Evolutionary conservation across 345 rosid species (phyloP), one percentile per base, ranked within the genome.

Genomic region (Mangifera indica): DNA sequence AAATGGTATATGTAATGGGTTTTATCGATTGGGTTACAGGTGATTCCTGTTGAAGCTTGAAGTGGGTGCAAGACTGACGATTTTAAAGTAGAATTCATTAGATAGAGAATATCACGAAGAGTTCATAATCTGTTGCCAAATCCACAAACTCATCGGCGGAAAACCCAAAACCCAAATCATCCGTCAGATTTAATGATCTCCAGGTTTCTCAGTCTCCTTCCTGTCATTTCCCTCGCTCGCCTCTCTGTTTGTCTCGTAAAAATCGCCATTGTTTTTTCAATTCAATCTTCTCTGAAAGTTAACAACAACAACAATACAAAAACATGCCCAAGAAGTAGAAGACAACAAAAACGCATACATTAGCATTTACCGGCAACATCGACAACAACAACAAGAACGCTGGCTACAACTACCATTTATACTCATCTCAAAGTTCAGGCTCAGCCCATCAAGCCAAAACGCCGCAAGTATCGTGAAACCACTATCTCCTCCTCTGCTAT

Each of bases 371-470:
- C 81, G 86, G 85, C 80, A 74, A 52, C 86, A 37, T 57, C 78
- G 4, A 67, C 81, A 46, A 64, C 79, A 0, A 62, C 75, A 21
- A 72, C 77, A 8, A 63, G 71, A 0, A 66, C 78, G 32, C 3
- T 3, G 9, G 18, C 74, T 3, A 10, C 55, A 14, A 62, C 66
- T 1, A n/a, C 70, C 7, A 12, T 29, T 29, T 29, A 34, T 9
- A 40, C 86, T 25, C 81, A 79, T 18, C 84, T 74, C 60, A 84
- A 82, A 71, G 60, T 81, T 77, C 87, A 81, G 64, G 64, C 77
- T 68, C 84, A 74, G 61, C 81, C 84, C 83, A 74, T 67, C 22
- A 86, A 89, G 82, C 91, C 87, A 81, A 87, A 78, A 72, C 91
- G 89, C 78, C 88, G 86, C 71, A 84, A 76, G 72, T 80, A 51